These are phyloP conservation scores for Vitis labrusca DNA, from an alignment of 164 flowering plant genomes.

Conservation along the genomic window DNA sequence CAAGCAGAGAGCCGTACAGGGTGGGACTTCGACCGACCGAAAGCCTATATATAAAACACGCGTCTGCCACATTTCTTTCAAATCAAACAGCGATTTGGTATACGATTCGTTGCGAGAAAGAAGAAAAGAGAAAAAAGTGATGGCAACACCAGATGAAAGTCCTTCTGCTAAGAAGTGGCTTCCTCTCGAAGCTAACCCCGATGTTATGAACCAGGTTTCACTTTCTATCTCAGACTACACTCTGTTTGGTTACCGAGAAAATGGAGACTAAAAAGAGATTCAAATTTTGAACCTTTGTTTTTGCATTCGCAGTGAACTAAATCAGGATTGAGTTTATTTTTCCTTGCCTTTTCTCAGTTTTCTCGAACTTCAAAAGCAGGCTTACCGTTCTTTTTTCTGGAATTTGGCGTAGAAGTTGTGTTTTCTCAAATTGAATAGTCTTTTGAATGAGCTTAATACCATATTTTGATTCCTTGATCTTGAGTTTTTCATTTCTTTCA, in stretches of 20 bases:
- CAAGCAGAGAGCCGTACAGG: no score
- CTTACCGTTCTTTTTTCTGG: no score
- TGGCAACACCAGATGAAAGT: constrained; percentile 40
- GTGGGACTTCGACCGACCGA: no score
- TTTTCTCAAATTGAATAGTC: neutral
- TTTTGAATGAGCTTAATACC: neutral
- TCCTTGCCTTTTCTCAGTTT: no score
- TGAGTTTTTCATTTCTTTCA: no score
- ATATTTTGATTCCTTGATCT: neutral
- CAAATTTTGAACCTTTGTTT: no score
- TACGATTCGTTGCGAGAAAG: neutral
- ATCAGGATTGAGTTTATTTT: no score
- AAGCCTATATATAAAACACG: neutral
- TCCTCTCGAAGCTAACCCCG: constrained; percentile 99
- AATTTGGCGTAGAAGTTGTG: no score
- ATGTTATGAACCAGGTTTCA: constrained; percentile 93
- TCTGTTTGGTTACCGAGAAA: neutral
- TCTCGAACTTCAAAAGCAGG: no score
- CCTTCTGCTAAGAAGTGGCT: constrained; percentile 84
- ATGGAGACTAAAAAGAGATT: neutral
- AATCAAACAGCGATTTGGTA: no score
- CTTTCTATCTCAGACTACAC: neutral
- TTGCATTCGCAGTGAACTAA: no score
- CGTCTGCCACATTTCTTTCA: no score
- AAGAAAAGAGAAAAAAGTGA: neutral